Evolutionary conservation across 1,284 basidiomycete species (phyloP).

Genomic region (Cystobasidium pallidum): DNA sequence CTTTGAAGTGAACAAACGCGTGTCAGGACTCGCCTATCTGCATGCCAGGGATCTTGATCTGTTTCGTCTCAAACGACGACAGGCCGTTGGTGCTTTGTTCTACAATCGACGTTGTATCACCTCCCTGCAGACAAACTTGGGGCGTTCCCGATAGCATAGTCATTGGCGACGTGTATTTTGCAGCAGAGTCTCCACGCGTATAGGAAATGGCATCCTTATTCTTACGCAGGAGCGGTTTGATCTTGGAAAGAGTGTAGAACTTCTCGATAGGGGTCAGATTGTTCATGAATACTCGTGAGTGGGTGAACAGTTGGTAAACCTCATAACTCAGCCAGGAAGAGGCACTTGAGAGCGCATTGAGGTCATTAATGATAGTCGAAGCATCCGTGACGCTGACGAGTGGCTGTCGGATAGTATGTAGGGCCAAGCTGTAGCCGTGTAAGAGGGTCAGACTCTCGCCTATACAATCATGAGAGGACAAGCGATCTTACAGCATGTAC

Average conservation of each 20-base stretch:
- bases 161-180: neutral
- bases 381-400: neutral
- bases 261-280: neutral
- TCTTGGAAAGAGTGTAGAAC: slow-evolving; percentile 1
- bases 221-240: slow-evolving; percentile 11
- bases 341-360: neutral
- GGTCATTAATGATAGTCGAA: slow-evolving; percentile 8
- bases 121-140: neutral
- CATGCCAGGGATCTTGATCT: neutral
- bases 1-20: too few relatives aligned
- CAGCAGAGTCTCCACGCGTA: neutral
- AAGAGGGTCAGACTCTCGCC: neutral
- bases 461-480: neutral
- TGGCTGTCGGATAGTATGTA: neutral
- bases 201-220: neutral
- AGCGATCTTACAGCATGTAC: slow-evolving; percentile 1
- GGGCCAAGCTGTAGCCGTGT: neutral
- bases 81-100: neutral
- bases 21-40: slow-evolving; percentile 9
- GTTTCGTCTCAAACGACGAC: neutral
- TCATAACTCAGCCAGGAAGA: neutral
- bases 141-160: neutral
- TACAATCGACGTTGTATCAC: neutral
- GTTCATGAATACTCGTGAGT: neutral
- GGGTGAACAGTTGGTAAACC: neutral